A percentile compares a stretch with the other conserved stretches of the same genome.
Evolutionary conservation across 257 asterid species (phyloP).

Genomic region (Petunia axillaris): DNA sequence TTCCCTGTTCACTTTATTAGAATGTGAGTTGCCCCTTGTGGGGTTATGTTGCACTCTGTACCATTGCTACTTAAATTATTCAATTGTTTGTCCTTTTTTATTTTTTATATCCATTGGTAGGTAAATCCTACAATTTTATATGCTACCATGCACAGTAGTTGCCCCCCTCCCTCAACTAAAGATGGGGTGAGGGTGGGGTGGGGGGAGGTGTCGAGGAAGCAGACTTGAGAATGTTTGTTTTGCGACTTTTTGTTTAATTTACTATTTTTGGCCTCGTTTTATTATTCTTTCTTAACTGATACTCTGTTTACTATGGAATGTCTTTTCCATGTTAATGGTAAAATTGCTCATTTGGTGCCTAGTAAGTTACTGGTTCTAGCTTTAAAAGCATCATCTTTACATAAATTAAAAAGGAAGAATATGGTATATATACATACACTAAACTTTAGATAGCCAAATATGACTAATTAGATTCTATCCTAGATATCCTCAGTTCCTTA

Average conservation of each 20-base stretch:
- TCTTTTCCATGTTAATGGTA: neutral
- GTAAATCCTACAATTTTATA: constrained; percentile 3
- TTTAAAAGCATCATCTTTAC: neutral
- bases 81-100: neutral
- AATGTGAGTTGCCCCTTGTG: constrained; percentile 20
- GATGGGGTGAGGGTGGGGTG: constrained; percentile 28
- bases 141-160: constrained; percentile 16
- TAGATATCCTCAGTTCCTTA: too few relatives aligned
- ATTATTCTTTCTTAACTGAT: neutral
- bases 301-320: neutral
- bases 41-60: neutral
- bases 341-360: neutral
- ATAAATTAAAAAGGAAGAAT: neutral
- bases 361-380: neutral
- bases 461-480: too few relatives aligned
- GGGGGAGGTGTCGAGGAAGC: neutral
- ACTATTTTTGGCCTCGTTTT: neutral
- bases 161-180: neutral
- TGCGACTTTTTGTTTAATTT: constrained; percentile 21
- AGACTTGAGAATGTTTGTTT: constrained; percentile 41
- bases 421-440: neutral
- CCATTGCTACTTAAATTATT: constrained; percentile 2
- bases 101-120: neutral
- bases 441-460: too few relatives aligned
- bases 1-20: constrained; percentile 20